Conservation (phyloP, 1,139 yeast species). For the Geotrichum reessii region DNA sequence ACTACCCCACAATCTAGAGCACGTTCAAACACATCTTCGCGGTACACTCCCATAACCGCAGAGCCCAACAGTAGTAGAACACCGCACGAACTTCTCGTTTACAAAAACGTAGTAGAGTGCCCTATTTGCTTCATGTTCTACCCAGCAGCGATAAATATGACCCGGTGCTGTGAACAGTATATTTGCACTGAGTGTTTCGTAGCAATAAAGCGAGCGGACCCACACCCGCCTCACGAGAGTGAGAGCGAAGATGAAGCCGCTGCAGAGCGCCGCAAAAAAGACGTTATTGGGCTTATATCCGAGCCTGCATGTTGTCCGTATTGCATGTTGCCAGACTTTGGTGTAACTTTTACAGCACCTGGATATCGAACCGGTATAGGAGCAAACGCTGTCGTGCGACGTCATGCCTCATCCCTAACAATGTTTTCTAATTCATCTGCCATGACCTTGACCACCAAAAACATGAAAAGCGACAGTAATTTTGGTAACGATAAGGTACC, state of each 20-base stretch:
- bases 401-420: background rate
- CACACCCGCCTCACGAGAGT: slow-evolving; percentile 82
- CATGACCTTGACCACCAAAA: background rate
- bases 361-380: slow-evolving; percentile 36
- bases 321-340: slow-evolving; percentile 84
- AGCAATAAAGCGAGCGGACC: slow-evolving; percentile 88
- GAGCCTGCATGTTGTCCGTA: slow-evolving; percentile 92
- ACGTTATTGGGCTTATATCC: slow-evolving; percentile 66
- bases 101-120: slow-evolving; percentile 69
- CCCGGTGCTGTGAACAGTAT: slow-evolving; percentile 91
- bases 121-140: slow-evolving; percentile 90
- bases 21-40: slow-evolving; percentile 15
- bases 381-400: slow-evolving; percentile 3
- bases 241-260: slow-evolving; percentile 10
- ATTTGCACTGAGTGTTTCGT: slow-evolving; percentile 97
- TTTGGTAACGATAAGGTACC: background rate
- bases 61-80: slow-evolving; percentile 4
- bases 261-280: slow-evolving; percentile 32
- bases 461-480: background rate
- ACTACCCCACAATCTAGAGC: slow-evolving; percentile 16
- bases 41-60: slow-evolving; percentile 14
- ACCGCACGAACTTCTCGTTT: slow-evolving; percentile 44
- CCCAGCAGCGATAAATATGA: slow-evolving; percentile 70
- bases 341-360: slow-evolving; percentile 71
- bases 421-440: slow-evolving; percentile 3